Evolutionary conservation across 2,329 filamentous ascomycete species (phyloP), one percentile per base, ranked within the genome.

Genomic region (Exophiala phaeomuriformis): DNA sequence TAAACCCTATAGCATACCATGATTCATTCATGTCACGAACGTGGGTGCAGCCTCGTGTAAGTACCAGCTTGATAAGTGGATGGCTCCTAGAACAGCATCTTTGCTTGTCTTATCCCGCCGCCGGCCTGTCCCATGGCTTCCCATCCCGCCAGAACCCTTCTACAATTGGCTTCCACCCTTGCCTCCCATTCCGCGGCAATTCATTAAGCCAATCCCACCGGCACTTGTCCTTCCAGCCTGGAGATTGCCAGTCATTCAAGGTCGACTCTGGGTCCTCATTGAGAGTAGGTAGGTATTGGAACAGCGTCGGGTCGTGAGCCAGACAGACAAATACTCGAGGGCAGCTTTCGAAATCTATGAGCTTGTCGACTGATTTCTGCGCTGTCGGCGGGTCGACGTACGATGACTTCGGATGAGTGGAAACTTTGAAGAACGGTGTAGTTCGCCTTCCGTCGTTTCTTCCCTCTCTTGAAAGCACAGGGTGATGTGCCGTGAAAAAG

Each of bases 291-390:
- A 67, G 61, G 48, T 61, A 52, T 48, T 64, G 57, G 30, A 61
- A 47, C 51, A 67, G 45, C 5, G 59, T 57, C 30, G 49, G 40
- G 48, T 66, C 67, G 45, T 69, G 66, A n/a, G 64, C 63, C 5
- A 66, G 53, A 31, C 55, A 58, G 2, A 67, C 57, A 43, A 68
- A 57, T 3, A 68, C 61, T 42, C 63, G 55, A 1, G 58, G 50
- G 31, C 57, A 56, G 3, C 56, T 60, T 40, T 67, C 66, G 33
- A 66, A 64, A 7, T 55, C 49, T 41, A 61, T 41, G n/a, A 67
- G 36, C 36, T 56, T 62, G 28, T 64, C 55, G n/a, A 66, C 61
- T 2, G 57, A 63, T 19, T 55, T 47, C 31, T 62, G 56, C 2
- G 64, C 64, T 8, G 52, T 52, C 1, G 44, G 49, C 4, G 63